Evolutionary conservation across 306 rosid species (phyloP).

Genomic region (Begonia masoniana): DNA sequence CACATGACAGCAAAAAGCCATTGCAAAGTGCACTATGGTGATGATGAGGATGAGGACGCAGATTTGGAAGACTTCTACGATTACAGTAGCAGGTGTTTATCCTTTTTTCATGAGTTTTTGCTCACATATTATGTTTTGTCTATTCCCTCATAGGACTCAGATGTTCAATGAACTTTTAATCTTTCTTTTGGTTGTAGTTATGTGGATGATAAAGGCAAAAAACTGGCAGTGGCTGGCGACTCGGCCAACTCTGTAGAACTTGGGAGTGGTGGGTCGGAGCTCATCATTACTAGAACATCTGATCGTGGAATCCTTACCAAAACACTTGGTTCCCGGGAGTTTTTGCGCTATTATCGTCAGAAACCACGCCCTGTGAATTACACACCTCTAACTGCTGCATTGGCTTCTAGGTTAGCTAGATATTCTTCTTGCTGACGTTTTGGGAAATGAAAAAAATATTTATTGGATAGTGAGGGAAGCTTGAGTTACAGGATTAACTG

Average conservation of each 20-base stretch:
- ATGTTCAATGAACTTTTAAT: too few relatives aligned
- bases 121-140: too few relatives aligned
- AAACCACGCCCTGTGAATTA: conserved; percentile 60
- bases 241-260: conserved; percentile 37
- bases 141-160: too few relatives aligned
- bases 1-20: conserved; percentile 92
- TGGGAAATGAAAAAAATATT: too few relatives aligned
- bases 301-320: conserved; percentile 31
- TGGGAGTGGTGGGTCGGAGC: conserved; percentile 71
- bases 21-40: conserved; percentile 93
- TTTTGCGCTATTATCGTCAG: conserved; percentile 91
- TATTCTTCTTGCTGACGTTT: too few relatives aligned
- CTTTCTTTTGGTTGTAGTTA: conserved; percentile 31
- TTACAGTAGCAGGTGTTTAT: conserved; percentile 69
- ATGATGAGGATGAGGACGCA: conserved; percentile 80
- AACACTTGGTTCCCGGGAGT: conserved; percentile 86
- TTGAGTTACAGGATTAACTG: too few relatives aligned
- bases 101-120: background rate
- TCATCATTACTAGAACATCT: conserved; percentile 49
- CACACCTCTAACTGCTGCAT: conserved; percentile 46
- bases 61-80: conserved; percentile 93
- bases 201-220: conserved; percentile 64
- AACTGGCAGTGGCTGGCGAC: conserved; percentile 54
- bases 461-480: too few relatives aligned
- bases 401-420: conserved; percentile 63